Evolutionary conservation across 768 basidiomycete species (phyloP), one percentile per base, ranked within the genome.

Genomic region (Psilocybe subaeruginosa): DNA sequence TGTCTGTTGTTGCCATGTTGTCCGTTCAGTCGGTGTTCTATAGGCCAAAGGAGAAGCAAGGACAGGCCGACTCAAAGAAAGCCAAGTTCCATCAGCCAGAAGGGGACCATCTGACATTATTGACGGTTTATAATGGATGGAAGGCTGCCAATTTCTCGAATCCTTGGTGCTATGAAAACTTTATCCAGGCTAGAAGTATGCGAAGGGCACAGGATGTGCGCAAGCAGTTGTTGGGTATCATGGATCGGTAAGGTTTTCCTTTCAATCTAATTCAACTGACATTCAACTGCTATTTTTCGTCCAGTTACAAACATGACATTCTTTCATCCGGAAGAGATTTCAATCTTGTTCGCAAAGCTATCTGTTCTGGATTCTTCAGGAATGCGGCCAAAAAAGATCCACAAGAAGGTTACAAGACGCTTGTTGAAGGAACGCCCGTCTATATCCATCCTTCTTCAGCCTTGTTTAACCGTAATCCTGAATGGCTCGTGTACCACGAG

Each of bases 11-110:
- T 1, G 97, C 96, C 8, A 99, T 99, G 97, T 79, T 99, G 43
- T 95, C 93, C 3, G 94, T 97, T 31, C 96, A 97, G 72, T 92
- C 87, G 53, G 94, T 99, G 41, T 99, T 99, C 74, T 99, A 99
- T 75, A 87, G 97, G 39, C 97, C 97, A n/a, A 98, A 99, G 76
- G 97, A 99, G 76, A 99, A 99, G 76, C 97, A 99, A 73, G 95
- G 93, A 9, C 97, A 99, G 76, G 97, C 97, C 0, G 97, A 99
- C 75, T 95, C 97, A 37, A 99, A 99, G 80, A 99, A 99, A 75
- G 97, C 97, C 33, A 99, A 99, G 75, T 99, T 99, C 77, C 97
- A 99, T 76, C 94, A 99, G 72, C 94, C 97, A 0, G 97, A 99
- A 78, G 97, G 97, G 8, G 97, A 99, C 69, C 93, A 99, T 72